These are phyloP conservation scores for Kurtzmaniella fragi DNA, from an alignment of 805 yeast genomes.

Conservation along the genomic window DNA sequence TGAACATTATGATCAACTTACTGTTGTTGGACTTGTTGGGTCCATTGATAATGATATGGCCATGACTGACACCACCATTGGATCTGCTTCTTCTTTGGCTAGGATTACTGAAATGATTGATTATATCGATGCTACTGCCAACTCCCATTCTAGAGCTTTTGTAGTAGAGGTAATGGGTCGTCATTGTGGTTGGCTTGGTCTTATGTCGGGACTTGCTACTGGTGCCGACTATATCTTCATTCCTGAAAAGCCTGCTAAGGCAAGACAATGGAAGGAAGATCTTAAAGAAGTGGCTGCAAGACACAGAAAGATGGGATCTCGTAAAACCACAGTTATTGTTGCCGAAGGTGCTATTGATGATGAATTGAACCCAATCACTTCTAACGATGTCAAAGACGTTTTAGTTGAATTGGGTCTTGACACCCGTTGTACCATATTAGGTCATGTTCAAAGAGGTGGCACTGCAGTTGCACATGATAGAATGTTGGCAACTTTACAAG, in stretches of 20 bases:
- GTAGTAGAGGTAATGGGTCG: constrained; percentile 88
- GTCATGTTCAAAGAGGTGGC: constrained; percentile 84
- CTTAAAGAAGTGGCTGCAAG: constrained; percentile 57
- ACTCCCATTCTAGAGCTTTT: constrained; percentile 77
- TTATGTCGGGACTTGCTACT: constrained; percentile 75
- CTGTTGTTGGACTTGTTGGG: constrained; percentile 72
- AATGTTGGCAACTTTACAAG: constrained; percentile 69
- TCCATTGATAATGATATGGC: constrained; percentile 85
- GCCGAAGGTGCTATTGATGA: constrained; percentile 81
- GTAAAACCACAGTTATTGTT: constrained; percentile 75
- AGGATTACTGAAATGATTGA: constrained; percentile 73
- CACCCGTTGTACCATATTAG: constrained; percentile 72
- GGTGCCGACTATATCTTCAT: constrained; percentile 78
- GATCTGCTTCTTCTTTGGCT: constrained; percentile 73
- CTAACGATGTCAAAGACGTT: constrained; percentile 61
- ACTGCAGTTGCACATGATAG: constrained; percentile 74
- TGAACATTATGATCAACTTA: constrained; percentile 49
- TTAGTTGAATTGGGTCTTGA: constrained; percentile 67
- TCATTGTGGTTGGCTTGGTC: constrained; percentile 85
- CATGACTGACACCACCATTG: constrained; percentile 79
- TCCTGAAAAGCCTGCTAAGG: constrained; percentile 72
- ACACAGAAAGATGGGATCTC: constrained; percentile 67
- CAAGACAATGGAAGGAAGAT: constrained; percentile 61
- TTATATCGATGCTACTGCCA: constrained; percentile 80
- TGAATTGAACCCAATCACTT: constrained; percentile 61